Evolutionary conservation across 2,329 filamentous ascomycete species (phyloP).

Genomic region (Thielaviopsis euricoi): DNA sequence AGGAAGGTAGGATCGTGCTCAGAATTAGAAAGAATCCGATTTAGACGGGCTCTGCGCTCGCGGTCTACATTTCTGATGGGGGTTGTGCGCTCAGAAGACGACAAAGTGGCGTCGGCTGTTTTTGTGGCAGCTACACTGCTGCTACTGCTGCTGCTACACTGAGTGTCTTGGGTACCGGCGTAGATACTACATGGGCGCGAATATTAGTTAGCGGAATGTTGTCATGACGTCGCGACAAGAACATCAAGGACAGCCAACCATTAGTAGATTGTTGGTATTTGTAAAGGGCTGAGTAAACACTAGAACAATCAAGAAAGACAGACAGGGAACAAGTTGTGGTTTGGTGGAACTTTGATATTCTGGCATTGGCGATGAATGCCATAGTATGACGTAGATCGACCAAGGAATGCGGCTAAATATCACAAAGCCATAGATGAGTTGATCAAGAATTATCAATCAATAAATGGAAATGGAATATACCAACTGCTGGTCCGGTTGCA

Average conservation of each 20-base stretch:
- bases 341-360: background rate
- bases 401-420: background rate
- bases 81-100: background rate
- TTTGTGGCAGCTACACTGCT: background rate
- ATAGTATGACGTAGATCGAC: background rate
- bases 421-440: background rate
- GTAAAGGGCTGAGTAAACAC: background rate
- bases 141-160: background rate
- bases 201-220: background rate
- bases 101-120: background rate
- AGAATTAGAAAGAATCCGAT: background rate
- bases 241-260: background rate
- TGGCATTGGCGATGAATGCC: background rate
- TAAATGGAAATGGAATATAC: background rate
- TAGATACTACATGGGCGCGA: background rate
- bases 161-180: too few relatives aligned
- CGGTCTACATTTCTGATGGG: background rate
- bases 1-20: background rate
- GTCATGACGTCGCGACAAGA: background rate
- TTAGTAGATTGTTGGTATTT: background rate
- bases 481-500: background rate
- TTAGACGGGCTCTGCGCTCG: background rate
- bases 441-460: too few relatives aligned
- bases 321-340: background rate
- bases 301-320: background rate